Percentiles rank a stretch among this genome's conserved stretches.
These are phyloP conservation scores for Choiromyces venosus DNA, from an alignment of 495 filamentous ascomycete species.

Conservation along the genomic window DNA sequence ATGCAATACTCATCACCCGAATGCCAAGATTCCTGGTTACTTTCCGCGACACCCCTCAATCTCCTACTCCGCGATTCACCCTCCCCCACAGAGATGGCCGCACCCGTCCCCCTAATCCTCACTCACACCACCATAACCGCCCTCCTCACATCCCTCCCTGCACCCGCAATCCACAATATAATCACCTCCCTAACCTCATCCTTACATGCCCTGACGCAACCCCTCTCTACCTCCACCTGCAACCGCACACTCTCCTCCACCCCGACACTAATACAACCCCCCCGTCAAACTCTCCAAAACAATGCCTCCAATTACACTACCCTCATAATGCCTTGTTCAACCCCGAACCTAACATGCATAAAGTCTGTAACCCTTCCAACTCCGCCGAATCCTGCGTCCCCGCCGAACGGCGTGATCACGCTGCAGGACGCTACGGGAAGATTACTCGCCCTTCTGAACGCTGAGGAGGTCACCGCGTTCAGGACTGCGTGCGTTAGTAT, in stretches of 20 bases:
- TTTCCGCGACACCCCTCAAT: too few relatives aligned
- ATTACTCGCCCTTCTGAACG: constrained; percentile 75
- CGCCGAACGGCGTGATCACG: constrained; percentile 71
- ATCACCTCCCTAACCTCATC: background rate
- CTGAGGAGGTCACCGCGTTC: constrained; percentile 83
- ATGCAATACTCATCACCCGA: too few relatives aligned
- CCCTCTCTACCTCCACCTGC: background rate
- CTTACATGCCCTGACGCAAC: background rate
- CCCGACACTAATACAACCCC: background rate
- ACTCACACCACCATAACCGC: background rate
- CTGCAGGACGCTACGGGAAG: constrained; percentile 61
- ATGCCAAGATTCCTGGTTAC: too few relatives aligned
- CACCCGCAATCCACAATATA: background rate
- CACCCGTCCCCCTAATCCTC: background rate
- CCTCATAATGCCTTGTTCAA: constrained; percentile 80
- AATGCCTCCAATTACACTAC: constrained; percentile 54
- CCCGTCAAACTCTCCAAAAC: background rate
- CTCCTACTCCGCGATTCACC: background rate
- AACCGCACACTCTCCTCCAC: too few relatives aligned
- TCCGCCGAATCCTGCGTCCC: constrained; percentile 49
- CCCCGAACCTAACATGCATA: constrained; percentile 37
- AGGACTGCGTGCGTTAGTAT: constrained; percentile 80
- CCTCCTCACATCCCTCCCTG: background rate
- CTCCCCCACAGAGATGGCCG: background rate
- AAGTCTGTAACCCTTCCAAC: constrained; percentile 38